Conservation (phyloP, 2,329 filamentous ascomycete genomes). For the Lachnellula suecica region DNA sequence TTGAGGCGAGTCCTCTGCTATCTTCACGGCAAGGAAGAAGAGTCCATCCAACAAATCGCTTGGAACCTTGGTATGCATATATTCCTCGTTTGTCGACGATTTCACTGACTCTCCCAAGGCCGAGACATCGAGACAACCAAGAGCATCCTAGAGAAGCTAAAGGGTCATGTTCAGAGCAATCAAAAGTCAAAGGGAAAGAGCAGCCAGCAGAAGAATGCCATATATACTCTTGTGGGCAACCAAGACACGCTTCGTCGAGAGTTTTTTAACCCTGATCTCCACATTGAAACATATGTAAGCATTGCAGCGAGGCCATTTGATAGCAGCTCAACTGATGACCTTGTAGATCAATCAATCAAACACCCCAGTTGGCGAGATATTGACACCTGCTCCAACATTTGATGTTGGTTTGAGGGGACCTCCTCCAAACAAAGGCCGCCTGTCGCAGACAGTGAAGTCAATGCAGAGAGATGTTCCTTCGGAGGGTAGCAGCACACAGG, state of each 20-base stretch:
- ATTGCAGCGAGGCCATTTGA: neutral
- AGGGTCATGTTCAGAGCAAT: neutral
- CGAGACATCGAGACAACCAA: neutral
- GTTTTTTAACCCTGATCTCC: constrained; percentile 11
- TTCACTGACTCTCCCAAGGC: neutral
- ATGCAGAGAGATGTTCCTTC: neutral
- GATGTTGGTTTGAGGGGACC: neutral
- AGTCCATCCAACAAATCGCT: constrained; percentile 8
- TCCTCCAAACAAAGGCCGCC: neutral
- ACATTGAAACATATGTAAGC: constrained; percentile 11
- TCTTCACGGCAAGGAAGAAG: constrained; percentile 9
- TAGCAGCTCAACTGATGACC: neutral
- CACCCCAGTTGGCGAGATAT: neutral
- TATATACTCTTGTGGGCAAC: constrained; percentile 7
- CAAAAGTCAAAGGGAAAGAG: neutral
- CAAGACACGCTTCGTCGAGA: constrained; percentile 9
- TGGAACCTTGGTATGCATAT: neutral
- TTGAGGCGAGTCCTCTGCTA: constrained; percentile 18
- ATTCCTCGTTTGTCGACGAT: neutral
- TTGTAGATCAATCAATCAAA: neutral
- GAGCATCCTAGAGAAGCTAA: neutral
- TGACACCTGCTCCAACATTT: neutral
- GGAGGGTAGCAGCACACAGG: constrained; percentile 15
- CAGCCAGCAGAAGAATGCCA: neutral
- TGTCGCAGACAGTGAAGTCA: neutral